Evolutionary conservation across 352 stramenopile species (phyloP), one percentile per base, ranked within the genome.

Genomic region (Thraustochytrium striatum): DNA sequence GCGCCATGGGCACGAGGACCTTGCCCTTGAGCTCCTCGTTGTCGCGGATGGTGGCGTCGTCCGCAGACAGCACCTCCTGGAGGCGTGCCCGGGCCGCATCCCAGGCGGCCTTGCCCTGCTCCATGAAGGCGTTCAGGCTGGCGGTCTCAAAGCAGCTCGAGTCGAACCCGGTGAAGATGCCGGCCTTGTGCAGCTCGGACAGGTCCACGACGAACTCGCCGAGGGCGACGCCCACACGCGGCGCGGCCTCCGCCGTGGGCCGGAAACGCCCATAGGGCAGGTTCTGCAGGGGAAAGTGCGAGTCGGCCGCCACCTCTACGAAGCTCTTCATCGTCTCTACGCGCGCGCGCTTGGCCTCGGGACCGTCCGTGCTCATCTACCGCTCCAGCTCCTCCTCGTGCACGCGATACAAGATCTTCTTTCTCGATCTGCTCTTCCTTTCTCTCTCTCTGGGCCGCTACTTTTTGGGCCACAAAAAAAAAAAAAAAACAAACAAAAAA

Each of bases 211-310:
- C 68, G n/a, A 52, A 72, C 52, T 91, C 85, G 72, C 89, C 89
- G 59, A 95, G 92, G 79, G 89, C 89, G 36, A 93, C 90, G 82
- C 90, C 90, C 36, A 92, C 83, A 82, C 90, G 88, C 69, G 9
- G 16, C 13, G 69, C 39, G 69, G 3, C 57, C n/a, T 35, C 39
- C 0, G 19, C 9, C 47, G 43, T 80, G 19, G 52, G 44, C 39
- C 90, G 96, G 83, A 96, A 97, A 19, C 98, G 86, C 53, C 94
- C 93, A 87, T 97, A 98, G 25, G 94, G 94, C 69, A 98, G 87
- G 86, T 98, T 98, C 78, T 94, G 87, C 65, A 97, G 88, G 32
- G 93, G 90, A 82, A 98, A 98, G 84, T 98, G 61, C 7, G 70
- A 80, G 7, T 79, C 70, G 9, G 61, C 25, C 11, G 33, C 55